Evolutionary conservation across 495 filamentous ascomycete genomes (phyloP).

Genomic region (Talaromyces thailandensis): DNA sequence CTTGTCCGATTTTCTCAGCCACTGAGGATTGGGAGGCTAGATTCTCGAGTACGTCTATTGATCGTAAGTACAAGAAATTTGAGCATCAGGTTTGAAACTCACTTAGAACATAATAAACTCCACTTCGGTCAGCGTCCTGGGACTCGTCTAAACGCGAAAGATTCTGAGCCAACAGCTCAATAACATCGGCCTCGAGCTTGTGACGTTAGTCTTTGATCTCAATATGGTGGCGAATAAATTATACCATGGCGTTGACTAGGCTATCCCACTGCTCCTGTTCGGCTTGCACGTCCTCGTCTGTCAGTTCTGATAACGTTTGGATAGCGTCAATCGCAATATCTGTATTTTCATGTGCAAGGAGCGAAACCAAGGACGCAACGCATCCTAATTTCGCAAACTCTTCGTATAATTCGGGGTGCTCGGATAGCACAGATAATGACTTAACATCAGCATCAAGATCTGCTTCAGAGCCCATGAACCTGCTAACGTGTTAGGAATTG

Average conservation of each 20-base stretch:
- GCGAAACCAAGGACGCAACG: slow-evolving; percentile 61
- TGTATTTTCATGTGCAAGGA: slow-evolving; percentile 92
- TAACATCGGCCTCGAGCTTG: slow-evolving; percentile 65
- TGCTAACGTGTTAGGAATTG: slow-evolving; percentile 12
- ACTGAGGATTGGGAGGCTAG: slow-evolving; percentile 61
- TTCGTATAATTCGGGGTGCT: slow-evolving; percentile 76
- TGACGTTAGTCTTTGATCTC: slow-evolving; percentile 14
- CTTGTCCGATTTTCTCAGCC: slow-evolving; percentile 60
- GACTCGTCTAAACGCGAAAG: slow-evolving; percentile 73
- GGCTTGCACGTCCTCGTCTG: slow-evolving; percentile 86
- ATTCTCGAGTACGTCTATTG: slow-evolving; percentile 66
- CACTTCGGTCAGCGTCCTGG: slow-evolving; percentile 67
- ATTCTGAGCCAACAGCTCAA: slow-evolving; percentile 78
- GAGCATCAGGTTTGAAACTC: slow-evolving; percentile 5
- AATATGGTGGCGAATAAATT: not conserved
- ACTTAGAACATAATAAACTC: slow-evolving; percentile 79
- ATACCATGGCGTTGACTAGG: slow-evolving; percentile 70
- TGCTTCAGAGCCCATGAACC: slow-evolving; percentile 77
- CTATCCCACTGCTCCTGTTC: slow-evolving; percentile 74
- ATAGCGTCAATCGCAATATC: slow-evolving; percentile 92
- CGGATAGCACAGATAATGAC: slow-evolving; percentile 75
- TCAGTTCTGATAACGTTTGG: slow-evolving; percentile 86
- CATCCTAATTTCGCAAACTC: slow-evolving; percentile 78
- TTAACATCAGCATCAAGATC: slow-evolving; percentile 89
- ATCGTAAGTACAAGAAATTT: slow-evolving; percentile 8